Percentiles rank a stretch among this genome's conserved stretches.
phyloP scores from a whole-genome alignment of 2,329 filamentous ascomycete species.

The Neofusicoccum parvum region DNA sequence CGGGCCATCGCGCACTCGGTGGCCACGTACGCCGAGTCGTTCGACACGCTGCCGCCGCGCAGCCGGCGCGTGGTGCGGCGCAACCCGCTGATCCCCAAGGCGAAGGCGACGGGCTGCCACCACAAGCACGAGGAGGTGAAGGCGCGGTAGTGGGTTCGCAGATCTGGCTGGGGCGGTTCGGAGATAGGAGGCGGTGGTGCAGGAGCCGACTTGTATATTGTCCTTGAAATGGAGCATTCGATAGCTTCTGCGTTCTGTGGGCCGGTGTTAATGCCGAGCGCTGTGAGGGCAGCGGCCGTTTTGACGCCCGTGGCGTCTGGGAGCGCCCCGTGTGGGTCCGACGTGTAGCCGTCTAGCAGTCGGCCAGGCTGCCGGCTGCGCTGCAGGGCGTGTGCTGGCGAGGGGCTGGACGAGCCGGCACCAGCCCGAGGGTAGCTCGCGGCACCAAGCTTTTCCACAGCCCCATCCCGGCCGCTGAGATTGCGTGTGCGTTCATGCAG shows the following conservation, averaged over 20 bases:
- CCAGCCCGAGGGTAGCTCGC: background rate
- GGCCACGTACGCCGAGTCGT: constrained; percentile 37
- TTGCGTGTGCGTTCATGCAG: constrained; percentile 3
- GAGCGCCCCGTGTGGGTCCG: background rate
- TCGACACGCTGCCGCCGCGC: constrained; percentile 36
- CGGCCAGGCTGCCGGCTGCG: background rate
- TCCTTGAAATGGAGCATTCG: background rate
- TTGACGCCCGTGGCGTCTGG: background rate
- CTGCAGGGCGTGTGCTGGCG: background rate
- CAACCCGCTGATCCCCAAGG: background rate
- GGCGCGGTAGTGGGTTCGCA: background rate
- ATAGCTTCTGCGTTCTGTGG: background rate
- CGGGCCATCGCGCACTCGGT: constrained; percentile 40
- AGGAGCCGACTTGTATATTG: background rate
- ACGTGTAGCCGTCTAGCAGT: too few species aligned
- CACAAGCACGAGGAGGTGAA: constrained; percentile 9
- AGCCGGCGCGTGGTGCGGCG: background rate
- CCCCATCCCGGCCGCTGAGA: too few species aligned
- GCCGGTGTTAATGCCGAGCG: background rate
- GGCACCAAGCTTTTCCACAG: constrained; percentile 3
- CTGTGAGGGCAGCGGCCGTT: background rate
- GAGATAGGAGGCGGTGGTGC: background rate
- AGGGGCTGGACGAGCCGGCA: background rate
- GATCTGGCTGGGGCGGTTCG: background rate
- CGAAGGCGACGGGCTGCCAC: constrained; percentile 10